Conservation (phyloP, 257 asterid genomes). For the Mentha longifolia region DNA sequence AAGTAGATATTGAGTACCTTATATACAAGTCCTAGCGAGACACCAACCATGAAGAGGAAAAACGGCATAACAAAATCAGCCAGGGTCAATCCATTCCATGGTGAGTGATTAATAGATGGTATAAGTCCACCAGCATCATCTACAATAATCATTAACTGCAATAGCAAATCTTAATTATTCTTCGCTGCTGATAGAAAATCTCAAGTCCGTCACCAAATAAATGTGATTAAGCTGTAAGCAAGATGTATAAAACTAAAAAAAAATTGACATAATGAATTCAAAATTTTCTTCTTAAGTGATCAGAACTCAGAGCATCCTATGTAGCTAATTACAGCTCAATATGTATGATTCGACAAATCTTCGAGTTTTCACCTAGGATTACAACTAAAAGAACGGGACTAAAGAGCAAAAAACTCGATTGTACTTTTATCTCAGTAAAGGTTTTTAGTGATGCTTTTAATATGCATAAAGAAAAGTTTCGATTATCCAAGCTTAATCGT, state of each 20-base stretch:
- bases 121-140: conserved; percentile 68
- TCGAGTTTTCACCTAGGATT: not conserved
- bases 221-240: too few relatives aligned
- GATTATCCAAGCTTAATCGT: not conserved
- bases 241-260: too few relatives aligned
- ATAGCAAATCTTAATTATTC: conserved; percentile 2
- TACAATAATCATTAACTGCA: conserved; percentile 74
- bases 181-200: not conserved
- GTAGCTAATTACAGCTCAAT: not conserved
- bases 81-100: conserved; percentile 74
- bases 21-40: conserved; percentile 68
- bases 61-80: conserved; percentile 84
- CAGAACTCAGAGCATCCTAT: not conserved
- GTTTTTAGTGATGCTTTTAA: conserved; percentile 13
- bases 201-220: not conserved
- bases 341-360: not conserved
- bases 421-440: not conserved
- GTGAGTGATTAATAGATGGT: conserved; percentile 75
- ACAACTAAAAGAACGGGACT: not conserved
- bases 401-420: not conserved
- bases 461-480: conserved; percentile 12
- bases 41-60: conserved; percentile 79
- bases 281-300: not conserved
- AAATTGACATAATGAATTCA: not conserved
- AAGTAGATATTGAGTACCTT: conserved; percentile 48